These are phyloP conservation scores for Glebionis coronaria DNA, from an alignment of 129 eudicot species.

Conservation along the genomic window DNA sequence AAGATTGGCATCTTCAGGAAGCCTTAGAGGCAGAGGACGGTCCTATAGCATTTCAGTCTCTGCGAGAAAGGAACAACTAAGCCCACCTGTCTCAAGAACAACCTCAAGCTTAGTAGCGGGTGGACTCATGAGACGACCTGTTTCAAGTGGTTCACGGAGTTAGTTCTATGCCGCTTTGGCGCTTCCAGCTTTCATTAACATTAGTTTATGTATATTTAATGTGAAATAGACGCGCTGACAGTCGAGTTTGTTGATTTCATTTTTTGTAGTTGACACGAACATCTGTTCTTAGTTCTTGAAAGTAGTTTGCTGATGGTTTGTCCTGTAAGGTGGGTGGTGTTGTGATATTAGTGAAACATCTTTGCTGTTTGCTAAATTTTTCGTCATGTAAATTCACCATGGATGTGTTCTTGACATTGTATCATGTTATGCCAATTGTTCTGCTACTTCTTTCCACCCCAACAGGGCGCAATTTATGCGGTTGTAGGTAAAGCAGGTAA, in stretches of 20 bases:
- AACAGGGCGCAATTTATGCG: neutral
- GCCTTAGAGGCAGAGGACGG: conserved; percentile 46
- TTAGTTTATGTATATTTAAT: conserved; percentile 1
- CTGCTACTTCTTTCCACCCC: neutral
- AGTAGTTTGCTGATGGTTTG: conserved; percentile 6
- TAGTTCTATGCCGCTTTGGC: conserved; percentile 13
- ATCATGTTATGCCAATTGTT: conserved; percentile 1
- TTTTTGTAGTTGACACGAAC: neutral
- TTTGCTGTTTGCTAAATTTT: too few species aligned
- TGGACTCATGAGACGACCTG: neutral
- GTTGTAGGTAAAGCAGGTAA: too few species aligned
- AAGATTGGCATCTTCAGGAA: conserved; percentile 33
- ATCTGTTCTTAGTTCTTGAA: conserved; percentile 1
- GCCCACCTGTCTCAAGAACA: neutral
- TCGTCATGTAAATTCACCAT: neutral
- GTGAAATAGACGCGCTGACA: neutral
- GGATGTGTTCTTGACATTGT: neutral
- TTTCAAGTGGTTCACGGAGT: conserved; percentile 20
- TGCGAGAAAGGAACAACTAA: conserved; percentile 28
- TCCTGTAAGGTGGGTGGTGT: neutral
- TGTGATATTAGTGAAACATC: neutral
- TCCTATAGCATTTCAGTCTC: conserved; percentile 57
- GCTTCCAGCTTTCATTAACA: neutral
- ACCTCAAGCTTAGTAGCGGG: neutral
- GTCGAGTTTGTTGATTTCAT: neutral